phyloP scores from a whole-genome alignment of 139 green algal genomes.

The Coelastrella sp. region DNA sequence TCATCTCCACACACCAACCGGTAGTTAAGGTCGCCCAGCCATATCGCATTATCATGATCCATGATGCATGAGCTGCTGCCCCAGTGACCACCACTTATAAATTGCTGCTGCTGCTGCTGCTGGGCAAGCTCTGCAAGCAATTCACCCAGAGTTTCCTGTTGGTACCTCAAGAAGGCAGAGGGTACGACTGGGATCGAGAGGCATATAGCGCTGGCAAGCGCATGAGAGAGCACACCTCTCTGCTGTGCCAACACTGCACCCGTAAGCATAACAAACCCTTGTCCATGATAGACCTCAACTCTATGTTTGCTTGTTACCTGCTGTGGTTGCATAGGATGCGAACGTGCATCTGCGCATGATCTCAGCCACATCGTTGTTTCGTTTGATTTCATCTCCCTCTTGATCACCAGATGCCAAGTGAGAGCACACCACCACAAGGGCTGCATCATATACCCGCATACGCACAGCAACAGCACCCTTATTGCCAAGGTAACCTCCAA shows the following conservation, averaged over 20 bases:
- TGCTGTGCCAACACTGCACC: not conserved
- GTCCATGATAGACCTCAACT: no score
- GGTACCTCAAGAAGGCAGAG: no score
- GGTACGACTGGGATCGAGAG: no score
- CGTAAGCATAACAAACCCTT: not conserved
- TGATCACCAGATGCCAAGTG: slow-evolving; percentile 77
- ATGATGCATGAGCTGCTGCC: slow-evolving; percentile 36
- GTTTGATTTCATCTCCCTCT: slow-evolving; percentile 76
- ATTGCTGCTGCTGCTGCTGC: slow-evolving; percentile 19
- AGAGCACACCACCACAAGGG: slow-evolving; percentile 70
- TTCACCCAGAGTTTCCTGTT: no score
- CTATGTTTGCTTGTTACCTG: no score
- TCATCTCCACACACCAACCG: slow-evolving; percentile 47
- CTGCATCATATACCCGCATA: slow-evolving; percentile 76
- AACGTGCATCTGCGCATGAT: slow-evolving; percentile 74
- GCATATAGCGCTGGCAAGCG: no score
- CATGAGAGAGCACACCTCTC: no score
- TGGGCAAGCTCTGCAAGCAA: no score
- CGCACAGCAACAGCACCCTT: slow-evolving; percentile 79
- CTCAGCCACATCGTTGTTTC: slow-evolving; percentile 79
- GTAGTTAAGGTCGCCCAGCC: slow-evolving; percentile 95
- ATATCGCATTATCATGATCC: slow-evolving; percentile 73
- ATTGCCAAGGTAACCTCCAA: slow-evolving; percentile 88
- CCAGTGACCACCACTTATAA: slow-evolving; percentile 51
- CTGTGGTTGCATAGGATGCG: not conserved